Evolutionary conservation across 177 flowering plant genomes (phyloP), one percentile per base, ranked within the genome.

Genomic region (Vitis hybrid): DNA sequence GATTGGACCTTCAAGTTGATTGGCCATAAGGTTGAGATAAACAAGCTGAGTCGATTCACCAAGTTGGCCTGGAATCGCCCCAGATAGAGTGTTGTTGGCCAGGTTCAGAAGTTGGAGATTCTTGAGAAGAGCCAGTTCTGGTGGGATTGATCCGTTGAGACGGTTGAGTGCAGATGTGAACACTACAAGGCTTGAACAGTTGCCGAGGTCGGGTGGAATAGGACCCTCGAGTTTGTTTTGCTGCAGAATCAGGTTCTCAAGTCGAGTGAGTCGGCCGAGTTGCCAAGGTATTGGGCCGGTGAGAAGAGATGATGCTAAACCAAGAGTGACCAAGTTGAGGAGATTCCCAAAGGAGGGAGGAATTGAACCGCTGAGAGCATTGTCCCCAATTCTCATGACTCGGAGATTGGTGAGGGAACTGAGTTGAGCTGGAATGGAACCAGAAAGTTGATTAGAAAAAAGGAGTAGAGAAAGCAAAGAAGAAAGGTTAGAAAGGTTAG

Each of bases 331-430:
- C 83, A 95, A 75, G 66, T 79, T 88, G 29, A 68, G 65, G 26
- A 94, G 89, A 31, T 77, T 53, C 0, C 92, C 95, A 16, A 95
- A 76, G 0, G 90, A 76, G 45, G 82, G 65, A 1, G 99, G 99
- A 63, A 95, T 90, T 12, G 80, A 61, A 2, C 98, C 99, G 0
- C 85, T 83, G 50, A 95, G 85, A 5, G 60, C 82, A 67, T 95
- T 95, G 73, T 95, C 92, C 11, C 99, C 99, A 49, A 95, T 84
- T 66, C 96, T 76, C 50, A 95, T 75, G 49, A 89, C 83, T 56
- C 68, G 85, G 71, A 95, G 90, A 19, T 68, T 83, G 5, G 65
- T 5, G 39, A 93, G 84, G 1, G 76, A 74, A 11, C 97, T 90
- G 63, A 95, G 86, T 57, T 87, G 80, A 63, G 76, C 62, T 7